Conservation (phyloP, 768 basidiomycete species). For the Podaxis sp. region DNA sequence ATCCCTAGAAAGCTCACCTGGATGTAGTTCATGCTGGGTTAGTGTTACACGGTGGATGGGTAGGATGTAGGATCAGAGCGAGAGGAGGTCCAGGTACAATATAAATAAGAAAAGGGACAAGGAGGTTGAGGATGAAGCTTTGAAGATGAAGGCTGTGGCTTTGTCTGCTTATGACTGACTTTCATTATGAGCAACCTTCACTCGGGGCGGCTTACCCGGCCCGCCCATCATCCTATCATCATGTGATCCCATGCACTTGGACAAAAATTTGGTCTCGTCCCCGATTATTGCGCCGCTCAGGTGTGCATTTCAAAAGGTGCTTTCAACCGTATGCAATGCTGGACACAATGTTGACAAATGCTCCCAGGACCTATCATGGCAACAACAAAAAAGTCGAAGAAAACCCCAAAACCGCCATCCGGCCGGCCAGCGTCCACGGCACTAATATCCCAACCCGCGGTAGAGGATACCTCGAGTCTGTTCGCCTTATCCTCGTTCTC, state of each 20-base stretch:
- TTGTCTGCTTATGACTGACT: conserved; percentile 1
- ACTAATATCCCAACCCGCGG: conserved; percentile 49
- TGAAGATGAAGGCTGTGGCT: conserved; percentile 6
- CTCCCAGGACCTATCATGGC: conserved; percentile 29
- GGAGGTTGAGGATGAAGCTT: conserved; percentile 6
- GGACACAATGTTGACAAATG: not conserved
- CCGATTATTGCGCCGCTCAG: not conserved
- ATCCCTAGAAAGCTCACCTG: conserved; percentile 32
- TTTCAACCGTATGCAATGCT: not conserved
- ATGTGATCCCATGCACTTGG: not conserved
- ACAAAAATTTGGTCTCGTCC: conserved; percentile 10
- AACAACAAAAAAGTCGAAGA: conserved; percentile 45
- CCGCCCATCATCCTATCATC: not conserved
- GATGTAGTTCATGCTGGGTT: conserved; percentile 43
- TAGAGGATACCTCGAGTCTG: conserved; percentile 40
- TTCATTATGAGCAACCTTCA: not conserved
- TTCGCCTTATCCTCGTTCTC: conserved; percentile 56
- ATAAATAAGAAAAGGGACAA: not conserved
- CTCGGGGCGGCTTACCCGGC: conserved; percentile 6
- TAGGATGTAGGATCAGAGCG: not conserved
- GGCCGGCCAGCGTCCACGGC: conserved; percentile 51
- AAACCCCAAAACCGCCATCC: conserved; percentile 49
- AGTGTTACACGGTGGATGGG: not conserved
- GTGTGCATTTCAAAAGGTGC: not conserved
- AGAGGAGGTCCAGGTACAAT: not conserved